Evolutionary conservation across 2,329 filamentous ascomycete species (phyloP).

Genomic region (Microthyrium microscopicum): DNA sequence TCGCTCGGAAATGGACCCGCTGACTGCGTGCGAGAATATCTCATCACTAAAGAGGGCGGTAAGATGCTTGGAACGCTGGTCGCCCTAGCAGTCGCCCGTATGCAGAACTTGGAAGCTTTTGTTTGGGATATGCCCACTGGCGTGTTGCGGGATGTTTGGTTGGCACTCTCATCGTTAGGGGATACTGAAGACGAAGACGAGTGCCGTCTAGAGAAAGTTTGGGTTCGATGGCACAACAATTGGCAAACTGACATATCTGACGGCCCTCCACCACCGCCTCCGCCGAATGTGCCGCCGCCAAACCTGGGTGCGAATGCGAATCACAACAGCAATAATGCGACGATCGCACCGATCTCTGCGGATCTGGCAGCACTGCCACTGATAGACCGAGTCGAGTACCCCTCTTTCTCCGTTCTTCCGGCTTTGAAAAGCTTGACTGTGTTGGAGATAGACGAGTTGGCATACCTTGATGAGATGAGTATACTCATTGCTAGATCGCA

Average conservation of each 20-base stretch:
- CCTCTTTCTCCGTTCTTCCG: constrained; percentile 63
- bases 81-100: constrained; percentile 61
- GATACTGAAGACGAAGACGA: constrained; percentile 41
- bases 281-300: constrained; percentile 13
- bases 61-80: constrained; percentile 81
- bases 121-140: constrained; percentile 85
- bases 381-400: constrained; percentile 50
- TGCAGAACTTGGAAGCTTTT: constrained; percentile 68
- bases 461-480: constrained; percentile 70
- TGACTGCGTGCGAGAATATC: constrained; percentile 67
- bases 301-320: no score
- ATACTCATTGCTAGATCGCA: constrained; percentile 57
- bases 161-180: constrained; percentile 55
- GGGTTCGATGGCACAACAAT: constrained; percentile 75
- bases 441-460: constrained; percentile 66
- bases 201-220: constrained; percentile 55
- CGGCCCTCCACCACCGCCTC: constrained; percentile 20
- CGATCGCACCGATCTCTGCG: constrained; percentile 11
- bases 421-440: constrained; percentile 59
- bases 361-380: constrained; percentile 16
- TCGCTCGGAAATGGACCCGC: constrained; percentile 66
- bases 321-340: constrained; percentile 7
- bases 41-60: constrained; percentile 65
- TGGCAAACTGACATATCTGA: constrained; percentile 28
- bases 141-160: constrained; percentile 64